Evolutionary conservation across 73 alveolate genomes (phyloP).

Genomic region (Blepharisma stoltei): DNA sequence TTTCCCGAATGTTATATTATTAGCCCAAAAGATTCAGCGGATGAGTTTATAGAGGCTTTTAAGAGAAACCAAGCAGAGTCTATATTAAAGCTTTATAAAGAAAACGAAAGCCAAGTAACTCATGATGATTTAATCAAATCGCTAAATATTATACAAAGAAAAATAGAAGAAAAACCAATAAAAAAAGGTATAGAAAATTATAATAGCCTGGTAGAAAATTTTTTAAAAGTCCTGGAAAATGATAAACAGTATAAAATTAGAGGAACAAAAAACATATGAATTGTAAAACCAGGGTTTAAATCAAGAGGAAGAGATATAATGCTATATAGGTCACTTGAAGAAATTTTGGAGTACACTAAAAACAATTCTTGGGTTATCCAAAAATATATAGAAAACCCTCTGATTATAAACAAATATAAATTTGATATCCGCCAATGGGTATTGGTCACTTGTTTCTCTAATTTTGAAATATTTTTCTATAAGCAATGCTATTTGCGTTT

Average conservation of each 20-base stretch:
- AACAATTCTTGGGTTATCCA: conserved; percentile 50
- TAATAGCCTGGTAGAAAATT: background rate
- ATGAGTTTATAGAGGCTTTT: background rate
- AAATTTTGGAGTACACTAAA: background rate
- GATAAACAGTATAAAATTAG: conserved; percentile 25
- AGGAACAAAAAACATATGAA: conserved; percentile 59
- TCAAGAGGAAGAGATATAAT: conserved; percentile 93
- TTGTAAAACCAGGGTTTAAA: conserved; percentile 57
- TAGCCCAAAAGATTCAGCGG: background rate
- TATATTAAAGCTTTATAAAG: background rate
- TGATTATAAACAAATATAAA: conserved; percentile 63
- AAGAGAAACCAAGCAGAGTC: background rate
- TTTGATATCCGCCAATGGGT: conserved; percentile 97
- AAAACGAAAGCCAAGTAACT: background rate
- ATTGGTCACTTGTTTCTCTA: conserved; percentile 75
- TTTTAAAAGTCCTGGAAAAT: background rate
- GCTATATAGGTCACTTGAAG: conserved; percentile 39
- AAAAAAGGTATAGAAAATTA: background rate
- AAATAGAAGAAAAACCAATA: background rate
- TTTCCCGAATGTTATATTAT: background rate
- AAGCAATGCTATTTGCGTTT: conserved; percentile 77
- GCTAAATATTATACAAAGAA: background rate
- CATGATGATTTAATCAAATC: background rate
- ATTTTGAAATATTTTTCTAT: conserved; percentile 81
- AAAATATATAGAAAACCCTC: conserved; percentile 95